Evolutionary conservation across 805 yeast species (phyloP), one percentile per base, ranked within the genome.

Genomic region (Wickerhamomyces xylosicus): DNA sequence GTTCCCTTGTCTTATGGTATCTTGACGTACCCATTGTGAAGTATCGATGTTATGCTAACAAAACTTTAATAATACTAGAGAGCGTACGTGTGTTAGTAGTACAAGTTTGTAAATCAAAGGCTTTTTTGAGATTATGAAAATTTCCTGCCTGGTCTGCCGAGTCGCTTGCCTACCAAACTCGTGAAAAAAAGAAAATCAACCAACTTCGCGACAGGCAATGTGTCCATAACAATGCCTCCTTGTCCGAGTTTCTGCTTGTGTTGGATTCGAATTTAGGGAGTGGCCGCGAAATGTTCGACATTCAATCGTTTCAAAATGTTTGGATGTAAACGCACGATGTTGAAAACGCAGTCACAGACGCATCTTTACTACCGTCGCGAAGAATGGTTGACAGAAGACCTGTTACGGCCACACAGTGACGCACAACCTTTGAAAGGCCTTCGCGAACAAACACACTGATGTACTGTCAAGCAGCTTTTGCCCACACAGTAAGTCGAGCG

Each of bases 21-120:
- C 16, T 41, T 35, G 33, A 62, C 66, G 56, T 64, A 64, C 69
- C 68, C 67, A 64, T 63, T 65, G 61, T 63, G 57, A 50, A 25
- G 29, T 25, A 25, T 25, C 29, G 29, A 25, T 13, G 56, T 56
- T 53, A 54, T 36, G 31, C 36, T 36, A 17, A 33, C 13, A 18
- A 35, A 37, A 25, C 9, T 4, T 13, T 25, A 25, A 25, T 19
- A 32, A 19, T 32, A 32, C 21, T n/a, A 16, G 15, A 17, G 19
- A 6, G n/a, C n/a, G n/a, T 25, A 4, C 4, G 14, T 11, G 29
- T 25, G 29, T 25, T 9, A n/a, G 8, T 25, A 25, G 29, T 25
- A 25, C 29, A 25, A n/a, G 29, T 25, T 25, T 25, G 29, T 25
- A 25, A 25, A 25, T 25, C 29, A 25, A 25, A 25, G 29, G 29